Percentiles rank a stretch among this genome's conserved stretches.
Conservation (phyloP, 176 grass and related monocot species). For the Musa beccarii region DNA sequence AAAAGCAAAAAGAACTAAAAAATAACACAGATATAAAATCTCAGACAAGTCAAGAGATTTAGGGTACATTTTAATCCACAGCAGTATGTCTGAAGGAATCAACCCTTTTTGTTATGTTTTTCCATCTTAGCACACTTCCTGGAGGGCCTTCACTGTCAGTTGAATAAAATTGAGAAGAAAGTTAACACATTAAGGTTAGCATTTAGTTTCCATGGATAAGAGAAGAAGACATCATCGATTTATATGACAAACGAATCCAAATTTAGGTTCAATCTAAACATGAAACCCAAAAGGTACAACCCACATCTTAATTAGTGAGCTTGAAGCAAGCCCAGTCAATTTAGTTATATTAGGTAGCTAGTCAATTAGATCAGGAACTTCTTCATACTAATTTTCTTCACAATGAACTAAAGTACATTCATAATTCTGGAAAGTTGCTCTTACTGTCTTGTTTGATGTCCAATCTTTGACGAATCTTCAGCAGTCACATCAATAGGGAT, state of each 20-base stretch:
- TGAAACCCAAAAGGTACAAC: background rate
- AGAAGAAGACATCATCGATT: background rate
- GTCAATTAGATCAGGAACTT: background rate
- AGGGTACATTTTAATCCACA: no score
- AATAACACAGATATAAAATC: background rate
- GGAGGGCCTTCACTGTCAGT: no score
- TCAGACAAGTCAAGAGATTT: background rate
- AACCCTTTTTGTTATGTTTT: no score
- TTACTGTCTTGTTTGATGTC: background rate
- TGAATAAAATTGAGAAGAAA: no score
- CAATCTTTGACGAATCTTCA: background rate
- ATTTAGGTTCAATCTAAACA: background rate
- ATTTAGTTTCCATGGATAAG: no score
- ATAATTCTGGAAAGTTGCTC: no score
- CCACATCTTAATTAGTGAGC: background rate
- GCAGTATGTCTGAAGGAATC: no score
- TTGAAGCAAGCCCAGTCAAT: background rate
- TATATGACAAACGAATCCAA: background rate
- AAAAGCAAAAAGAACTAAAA: background rate
- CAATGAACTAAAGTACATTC: background rate
- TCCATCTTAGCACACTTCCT: no score
- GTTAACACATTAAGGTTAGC: no score
- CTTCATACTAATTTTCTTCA: background rate
- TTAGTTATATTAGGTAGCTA: background rate
- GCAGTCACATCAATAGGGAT: background rate